phyloP scores from a whole-genome alignment of 805 yeast genomes.

The Scheffersomyces amazonensis region DNA sequence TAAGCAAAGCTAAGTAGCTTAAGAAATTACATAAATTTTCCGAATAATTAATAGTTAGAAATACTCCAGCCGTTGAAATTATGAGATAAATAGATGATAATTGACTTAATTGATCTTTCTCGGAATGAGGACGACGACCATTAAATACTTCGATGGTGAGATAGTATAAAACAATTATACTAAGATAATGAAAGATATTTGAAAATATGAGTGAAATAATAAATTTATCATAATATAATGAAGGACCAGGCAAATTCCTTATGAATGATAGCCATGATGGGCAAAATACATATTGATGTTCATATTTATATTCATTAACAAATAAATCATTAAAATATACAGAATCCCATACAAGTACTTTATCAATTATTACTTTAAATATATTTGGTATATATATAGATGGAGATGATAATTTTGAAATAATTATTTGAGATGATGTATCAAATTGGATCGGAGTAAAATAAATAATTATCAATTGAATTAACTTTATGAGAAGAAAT shows the following conservation, averaged over 20 bases:
- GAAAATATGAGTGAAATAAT: conserved; percentile 47
- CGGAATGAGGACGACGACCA: no score
- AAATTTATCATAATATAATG: conserved; percentile 44
- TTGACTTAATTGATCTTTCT: conserved; percentile 13
- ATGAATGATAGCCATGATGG: conserved; percentile 69
- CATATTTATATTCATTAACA: conserved; percentile 52
- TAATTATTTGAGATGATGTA: conserved; percentile 41
- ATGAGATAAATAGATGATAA: conserved; percentile 45
- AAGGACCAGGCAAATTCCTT: conserved; percentile 9
- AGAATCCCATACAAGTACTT: conserved; percentile 78
- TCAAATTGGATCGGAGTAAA: conserved; percentile 48
- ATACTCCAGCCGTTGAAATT: conserved; percentile 79
- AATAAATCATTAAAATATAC: conserved; percentile 70
- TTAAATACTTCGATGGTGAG: conserved; percentile 43
- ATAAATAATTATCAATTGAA: conserved; percentile 36
- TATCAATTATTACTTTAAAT: conserved; percentile 32
- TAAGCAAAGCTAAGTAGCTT: conserved; percentile 53
- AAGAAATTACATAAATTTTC: conserved; percentile 69
- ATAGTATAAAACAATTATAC: conserved; percentile 47
- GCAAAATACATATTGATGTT: conserved; percentile 89
- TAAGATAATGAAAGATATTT: conserved; percentile 49
- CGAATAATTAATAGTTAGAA: conserved; percentile 69
- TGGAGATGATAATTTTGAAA: conserved; percentile 9
- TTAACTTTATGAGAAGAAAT: conserved; percentile 29
- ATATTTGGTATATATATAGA: conserved; percentile 1